Evolutionary conservation across 1,284 basidiomycete species (phyloP), one percentile per base, ranked within the genome.

Genomic region (Melampsora larici-populina): DNA sequence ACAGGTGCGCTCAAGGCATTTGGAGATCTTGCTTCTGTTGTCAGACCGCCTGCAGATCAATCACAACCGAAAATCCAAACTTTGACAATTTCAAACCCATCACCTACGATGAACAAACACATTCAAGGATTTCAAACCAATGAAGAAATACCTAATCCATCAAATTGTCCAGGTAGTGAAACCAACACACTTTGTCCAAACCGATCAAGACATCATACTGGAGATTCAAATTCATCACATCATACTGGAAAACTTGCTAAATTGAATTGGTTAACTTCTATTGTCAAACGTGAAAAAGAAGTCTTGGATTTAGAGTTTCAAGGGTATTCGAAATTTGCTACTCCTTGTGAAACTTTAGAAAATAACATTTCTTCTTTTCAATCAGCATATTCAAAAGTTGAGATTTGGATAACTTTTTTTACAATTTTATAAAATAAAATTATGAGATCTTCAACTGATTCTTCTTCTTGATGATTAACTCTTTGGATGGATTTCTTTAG

Each of bases 311-410:
- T 68, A 24, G 49, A 62, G 29, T 76, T 76, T 36, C 60, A 66
- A 9, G 67, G 66, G 9, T 55, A 43, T 43, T 64, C 65, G 13
- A 51, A 58, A 49, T 1, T 7, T 48, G 67, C 55, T 63, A 31
- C 60, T 55, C 55, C 58, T 9, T 33, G 17, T 55, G 21, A 58
- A 2, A 70, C 18, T 24, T 65, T 77, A 29, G 26, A 62, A 36
- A 24, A 49, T 13, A 62, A 68, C 49, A 55, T 77, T 18, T 51
- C 43, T n/a, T 46, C 67, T 29, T 76, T 76, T 36, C 55, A 58
- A 62, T 68, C 73, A 26, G 63, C 60, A 17, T 77, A 70, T 77
- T 64, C 75, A 64, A n/a, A 48, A 49, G 75, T 77, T 64, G 62
- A 66, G 24, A n/a, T 17, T 21, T 48, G 26, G 21, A 64, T 21